Evolutionary conservation across 1,139 yeast genomes (phyloP).

Genomic region (Hyphopichia khmerensis): DNA sequence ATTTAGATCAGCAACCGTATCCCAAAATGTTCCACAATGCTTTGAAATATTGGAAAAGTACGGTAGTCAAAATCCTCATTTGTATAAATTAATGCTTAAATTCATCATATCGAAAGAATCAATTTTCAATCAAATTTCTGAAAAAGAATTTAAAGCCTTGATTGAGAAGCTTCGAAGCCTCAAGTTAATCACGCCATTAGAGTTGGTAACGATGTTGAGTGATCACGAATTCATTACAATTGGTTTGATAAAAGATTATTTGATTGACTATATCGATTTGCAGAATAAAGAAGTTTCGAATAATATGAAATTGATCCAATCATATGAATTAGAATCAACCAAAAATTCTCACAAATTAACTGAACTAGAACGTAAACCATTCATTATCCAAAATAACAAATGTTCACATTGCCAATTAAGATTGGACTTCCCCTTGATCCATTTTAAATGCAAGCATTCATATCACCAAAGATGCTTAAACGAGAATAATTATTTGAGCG

Average conservation of each 20-base stretch:
- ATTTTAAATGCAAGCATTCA: slow-evolving; percentile 84
- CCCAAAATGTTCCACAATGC: slow-evolving; percentile 59
- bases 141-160: slow-evolving; percentile 42
- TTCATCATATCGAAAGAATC: slow-evolving; percentile 61
- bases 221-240: slow-evolving; percentile 63
- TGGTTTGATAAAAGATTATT: slow-evolving; percentile 69
- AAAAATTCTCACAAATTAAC: slow-evolving; percentile 53
- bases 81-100: slow-evolving; percentile 65
- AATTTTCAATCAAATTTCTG: slow-evolving; percentile 54
- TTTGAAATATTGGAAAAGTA: slow-evolving; percentile 55
- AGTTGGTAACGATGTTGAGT: slow-evolving; percentile 69
- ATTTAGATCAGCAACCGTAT: slow-evolving; percentile 61
- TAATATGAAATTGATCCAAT: slow-evolving; percentile 63
- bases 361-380: slow-evolving; percentile 53
- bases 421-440: slow-evolving; percentile 77
- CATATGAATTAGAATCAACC: slow-evolving; percentile 68
- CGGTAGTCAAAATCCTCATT: slow-evolving; percentile 62
- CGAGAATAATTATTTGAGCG: slow-evolving; percentile 34
- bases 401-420: slow-evolving; percentile 72
- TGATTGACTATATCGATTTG: slow-evolving; percentile 59
- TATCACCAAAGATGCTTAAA: slow-evolving; percentile 81
- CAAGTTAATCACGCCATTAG: slow-evolving; percentile 69
- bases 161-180: slow-evolving; percentile 53
- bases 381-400: slow-evolving; percentile 62
- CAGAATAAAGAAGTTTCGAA: slow-evolving; percentile 68